Conservation (phyloP, 768 basidiomycete species). For the Chiua virens region DNA sequence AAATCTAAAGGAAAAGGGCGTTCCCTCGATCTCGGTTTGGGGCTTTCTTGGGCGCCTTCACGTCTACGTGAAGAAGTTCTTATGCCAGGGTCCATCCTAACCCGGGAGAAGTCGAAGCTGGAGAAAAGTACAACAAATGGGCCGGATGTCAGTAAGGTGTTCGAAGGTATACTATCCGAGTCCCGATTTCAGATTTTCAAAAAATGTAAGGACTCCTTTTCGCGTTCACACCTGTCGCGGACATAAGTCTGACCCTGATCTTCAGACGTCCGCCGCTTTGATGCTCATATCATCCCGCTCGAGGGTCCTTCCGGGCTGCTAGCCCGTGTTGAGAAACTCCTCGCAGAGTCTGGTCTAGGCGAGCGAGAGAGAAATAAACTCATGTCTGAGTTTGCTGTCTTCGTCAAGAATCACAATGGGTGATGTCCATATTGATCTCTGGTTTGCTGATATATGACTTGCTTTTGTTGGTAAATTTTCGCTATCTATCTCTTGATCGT, state of each 20-base stretch:
- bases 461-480: constrained; percentile 26
- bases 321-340: constrained; percentile 58
- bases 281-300: constrained; percentile 71
- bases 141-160: constrained; percentile 37
- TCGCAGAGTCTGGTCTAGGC: constrained; percentile 49
- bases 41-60: constrained; percentile 70
- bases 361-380: constrained; percentile 49
- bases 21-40: constrained; percentile 69
- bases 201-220: constrained; percentile 51
- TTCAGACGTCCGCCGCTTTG: constrained; percentile 71
- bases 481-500: constrained; percentile 19
- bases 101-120: constrained; percentile 29
- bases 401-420: constrained; percentile 43
- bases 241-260: constrained; percentile 13
- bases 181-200: constrained; percentile 47
- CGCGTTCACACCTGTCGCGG: not conserved
- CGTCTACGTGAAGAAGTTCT: constrained; percentile 68
- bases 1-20: constrained; percentile 55
- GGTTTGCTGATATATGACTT: not conserved
- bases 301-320: constrained; percentile 73
- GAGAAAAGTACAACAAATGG: constrained; percentile 20
- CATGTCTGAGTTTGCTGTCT: constrained; percentile 58
- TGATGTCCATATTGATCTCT: constrained; percentile 12
- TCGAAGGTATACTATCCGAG: constrained; percentile 36
- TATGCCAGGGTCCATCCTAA: constrained; percentile 39